Percentiles rank a stretch among this genome's conserved stretches.
Evolutionary conservation across 2,329 filamentous ascomycete species (phyloP).

Genomic region (Ilyonectria sp.): DNA sequence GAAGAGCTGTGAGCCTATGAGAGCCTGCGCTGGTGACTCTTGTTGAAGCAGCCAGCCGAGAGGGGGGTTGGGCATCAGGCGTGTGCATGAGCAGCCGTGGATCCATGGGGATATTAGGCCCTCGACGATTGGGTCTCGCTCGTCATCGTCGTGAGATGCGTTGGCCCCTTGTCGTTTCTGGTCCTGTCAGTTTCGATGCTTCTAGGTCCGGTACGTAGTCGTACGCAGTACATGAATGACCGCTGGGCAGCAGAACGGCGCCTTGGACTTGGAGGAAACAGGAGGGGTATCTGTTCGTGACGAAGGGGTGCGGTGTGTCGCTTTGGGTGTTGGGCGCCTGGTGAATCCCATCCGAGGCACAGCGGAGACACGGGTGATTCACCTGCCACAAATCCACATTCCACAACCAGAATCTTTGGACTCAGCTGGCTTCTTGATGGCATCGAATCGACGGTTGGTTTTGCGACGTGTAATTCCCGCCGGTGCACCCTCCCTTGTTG

Average conservation of each 20-base stretch:
- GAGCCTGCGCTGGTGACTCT: slow-evolving; percentile 10
- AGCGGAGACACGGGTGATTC: slow-evolving; percentile 25
- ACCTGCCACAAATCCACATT: slow-evolving; percentile 23
- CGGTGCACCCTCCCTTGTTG: not conserved
- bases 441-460: slow-evolving; percentile 10
- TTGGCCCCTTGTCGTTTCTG: slow-evolving; percentile 26
- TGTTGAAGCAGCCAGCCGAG: slow-evolving; percentile 32
- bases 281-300: slow-evolving; percentile 26
- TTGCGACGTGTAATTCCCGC: slow-evolving; percentile 14
- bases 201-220: slow-evolving; percentile 11
- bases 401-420: slow-evolving; percentile 8
- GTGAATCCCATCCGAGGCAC: slow-evolving; percentile 26
- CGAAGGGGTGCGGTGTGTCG: slow-evolving; percentile 18
- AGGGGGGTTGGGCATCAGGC: slow-evolving; percentile 43
- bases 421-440: slow-evolving; percentile 1
- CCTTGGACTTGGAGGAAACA: slow-evolving; percentile 13
- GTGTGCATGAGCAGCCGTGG: slow-evolving; percentile 40
- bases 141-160: slow-evolving; percentile 32
- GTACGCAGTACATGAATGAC: slow-evolving; percentile 19
- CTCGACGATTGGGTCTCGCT: slow-evolving; percentile 33
- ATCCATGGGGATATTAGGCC: slow-evolving; percentile 22
- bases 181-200: slow-evolving; percentile 21
- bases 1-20: slow-evolving; percentile 30
- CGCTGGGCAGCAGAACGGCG: slow-evolving; percentile 15
- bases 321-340: slow-evolving; percentile 16